These are phyloP conservation scores for Trichoderma virens DNA, from an alignment of 495 filamentous ascomycete genomes.

Conservation along the genomic window DNA sequence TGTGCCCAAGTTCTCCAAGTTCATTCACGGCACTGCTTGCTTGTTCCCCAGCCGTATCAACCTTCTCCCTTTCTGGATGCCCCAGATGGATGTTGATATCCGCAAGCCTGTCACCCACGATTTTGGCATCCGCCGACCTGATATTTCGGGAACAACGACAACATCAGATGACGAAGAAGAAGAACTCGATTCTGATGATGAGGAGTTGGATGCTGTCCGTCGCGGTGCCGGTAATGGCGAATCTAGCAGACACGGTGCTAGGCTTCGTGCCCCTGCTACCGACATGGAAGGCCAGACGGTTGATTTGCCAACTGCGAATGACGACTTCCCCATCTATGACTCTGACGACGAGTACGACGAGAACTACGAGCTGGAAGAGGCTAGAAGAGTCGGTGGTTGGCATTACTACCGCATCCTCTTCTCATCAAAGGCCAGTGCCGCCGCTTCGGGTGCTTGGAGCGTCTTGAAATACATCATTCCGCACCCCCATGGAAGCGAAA, in stretches of 20 bases:
- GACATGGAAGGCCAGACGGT: slow-evolving; percentile 42
- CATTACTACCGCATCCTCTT: slow-evolving; percentile 54
- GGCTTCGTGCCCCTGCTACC: slow-evolving; percentile 35
- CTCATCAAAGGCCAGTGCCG: slow-evolving; percentile 22
- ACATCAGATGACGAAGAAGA: slow-evolving; percentile 70
- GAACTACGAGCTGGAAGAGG: slow-evolving; percentile 60
- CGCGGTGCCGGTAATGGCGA: slow-evolving; percentile 24
- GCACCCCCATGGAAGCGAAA: slow-evolving; percentile 49
- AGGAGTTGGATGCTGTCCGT: slow-evolving; percentile 31
- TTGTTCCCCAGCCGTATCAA: slow-evolving; percentile 83
- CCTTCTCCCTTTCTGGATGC: slow-evolving; percentile 92
- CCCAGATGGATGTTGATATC: slow-evolving; percentile 97
- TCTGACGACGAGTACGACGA: slow-evolving; percentile 76
- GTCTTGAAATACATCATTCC: slow-evolving; percentile 49
- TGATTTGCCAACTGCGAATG: slow-evolving; percentile 42
- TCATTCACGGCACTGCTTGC: slow-evolving; percentile 88
- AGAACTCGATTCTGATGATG: slow-evolving; percentile 51
- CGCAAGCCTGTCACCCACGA: slow-evolving; percentile 78
- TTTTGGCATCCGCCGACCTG: slow-evolving; percentile 81
- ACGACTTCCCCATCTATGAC: slow-evolving; percentile 84
- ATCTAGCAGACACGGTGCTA: slow-evolving; percentile 21
- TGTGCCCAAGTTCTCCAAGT: slow-evolving; percentile 98
- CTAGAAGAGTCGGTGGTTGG: slow-evolving; percentile 62
- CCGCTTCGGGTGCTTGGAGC: slow-evolving; percentile 29
- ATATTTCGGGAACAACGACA: slow-evolving; percentile 62